Percentiles rank a stretch among this genome's conserved stretches.
Conservation (phyloP, 495 filamentous ascomycete genomes). For the Lasiosphaeria hispida region DNA sequence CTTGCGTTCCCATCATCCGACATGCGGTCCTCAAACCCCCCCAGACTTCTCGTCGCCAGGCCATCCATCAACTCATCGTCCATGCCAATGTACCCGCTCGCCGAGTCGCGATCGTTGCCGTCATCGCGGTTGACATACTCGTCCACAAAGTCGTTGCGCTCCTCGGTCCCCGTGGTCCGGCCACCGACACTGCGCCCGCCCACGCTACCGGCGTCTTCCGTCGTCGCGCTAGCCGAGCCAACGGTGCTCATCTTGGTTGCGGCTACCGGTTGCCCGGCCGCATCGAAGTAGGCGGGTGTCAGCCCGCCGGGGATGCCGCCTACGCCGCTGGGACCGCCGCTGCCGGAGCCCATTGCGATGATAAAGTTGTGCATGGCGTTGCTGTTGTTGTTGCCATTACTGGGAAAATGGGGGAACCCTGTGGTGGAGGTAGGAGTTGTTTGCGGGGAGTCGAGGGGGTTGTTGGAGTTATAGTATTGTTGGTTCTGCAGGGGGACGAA, state of each 20-base stretch:
- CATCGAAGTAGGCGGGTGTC: slow-evolving; percentile 68
- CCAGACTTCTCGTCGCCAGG: slow-evolving; percentile 46
- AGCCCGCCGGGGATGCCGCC: slow-evolving; percentile 35
- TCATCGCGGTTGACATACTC: slow-evolving; percentile 28
- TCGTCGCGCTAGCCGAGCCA: slow-evolving; percentile 70
- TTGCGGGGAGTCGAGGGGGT: slow-evolving; percentile 26
- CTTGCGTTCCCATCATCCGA: slow-evolving; percentile 71
- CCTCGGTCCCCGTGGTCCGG: slow-evolving; percentile 32
- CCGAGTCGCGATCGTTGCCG: slow-evolving; percentile 30
- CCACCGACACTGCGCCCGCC: slow-evolving; percentile 50
- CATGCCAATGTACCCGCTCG: slow-evolving; percentile 35
- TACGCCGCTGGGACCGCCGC: not conserved
- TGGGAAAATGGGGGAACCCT: slow-evolving; percentile 16
- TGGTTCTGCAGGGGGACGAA: too few species aligned
- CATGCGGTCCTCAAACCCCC: slow-evolving; percentile 66
- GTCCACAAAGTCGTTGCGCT: slow-evolving; percentile 39
- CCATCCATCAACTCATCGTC: slow-evolving; percentile 33
- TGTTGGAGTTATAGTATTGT: slow-evolving; percentile 7
- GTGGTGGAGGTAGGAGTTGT: slow-evolving; percentile 30
- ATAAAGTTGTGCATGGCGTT: slow-evolving; percentile 26
- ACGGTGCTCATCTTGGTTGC: slow-evolving; percentile 76
- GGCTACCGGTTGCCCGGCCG: slow-evolving; percentile 54
- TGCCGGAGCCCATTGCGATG: slow-evolving; percentile 12
- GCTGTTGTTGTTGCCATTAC: slow-evolving; percentile 13
- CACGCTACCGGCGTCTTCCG: slow-evolving; percentile 64